Evolutionary conservation across 2,329 filamentous ascomycete species (phyloP).

Genomic region (Pseudocercospora musae): DNA sequence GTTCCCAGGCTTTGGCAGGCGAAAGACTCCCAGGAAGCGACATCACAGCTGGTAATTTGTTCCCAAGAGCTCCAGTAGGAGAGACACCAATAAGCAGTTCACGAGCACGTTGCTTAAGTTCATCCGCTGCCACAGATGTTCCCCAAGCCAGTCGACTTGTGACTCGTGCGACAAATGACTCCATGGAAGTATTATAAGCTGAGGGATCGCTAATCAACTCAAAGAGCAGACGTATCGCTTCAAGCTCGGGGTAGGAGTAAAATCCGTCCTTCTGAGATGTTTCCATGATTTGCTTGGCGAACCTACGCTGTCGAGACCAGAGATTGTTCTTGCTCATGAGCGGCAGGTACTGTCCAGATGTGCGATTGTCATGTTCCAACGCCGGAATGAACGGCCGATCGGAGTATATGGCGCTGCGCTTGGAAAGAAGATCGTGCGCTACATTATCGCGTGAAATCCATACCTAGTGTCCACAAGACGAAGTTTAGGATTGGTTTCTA

Average conservation of each 20-base stretch:
- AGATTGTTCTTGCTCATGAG: slow-evolving; percentile 41
- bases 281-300: slow-evolving; percentile 46
- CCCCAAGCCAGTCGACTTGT: slow-evolving; percentile 49
- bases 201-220: slow-evolving; percentile 44
- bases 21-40: slow-evolving; percentile 43
- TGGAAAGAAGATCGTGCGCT: slow-evolving; percentile 43
- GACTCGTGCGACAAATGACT: slow-evolving; percentile 47
- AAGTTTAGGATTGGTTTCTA: not conserved
- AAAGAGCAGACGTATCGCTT: slow-evolving; percentile 45
- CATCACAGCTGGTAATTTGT: slow-evolving; percentile 48
- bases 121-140: slow-evolving; percentile 43
- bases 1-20: slow-evolving; percentile 46
- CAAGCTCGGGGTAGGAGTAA: slow-evolving; percentile 45
- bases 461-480: slow-evolving; percentile 38
- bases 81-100: slow-evolving; percentile 47
- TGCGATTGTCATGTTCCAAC: slow-evolving; percentile 44
- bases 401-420: slow-evolving; percentile 47
- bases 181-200: slow-evolving; percentile 43
- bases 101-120: slow-evolving; percentile 47
- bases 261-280: slow-evolving; percentile 41
- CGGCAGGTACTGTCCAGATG: slow-evolving; percentile 46
- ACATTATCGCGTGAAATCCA: slow-evolving; percentile 46
- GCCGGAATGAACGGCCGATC: slow-evolving; percentile 47
- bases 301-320: slow-evolving; percentile 45
- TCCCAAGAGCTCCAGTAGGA: slow-evolving; percentile 45